Conservation (phyloP, 768 basidiomycete species). For the Panus rudis region DNA sequence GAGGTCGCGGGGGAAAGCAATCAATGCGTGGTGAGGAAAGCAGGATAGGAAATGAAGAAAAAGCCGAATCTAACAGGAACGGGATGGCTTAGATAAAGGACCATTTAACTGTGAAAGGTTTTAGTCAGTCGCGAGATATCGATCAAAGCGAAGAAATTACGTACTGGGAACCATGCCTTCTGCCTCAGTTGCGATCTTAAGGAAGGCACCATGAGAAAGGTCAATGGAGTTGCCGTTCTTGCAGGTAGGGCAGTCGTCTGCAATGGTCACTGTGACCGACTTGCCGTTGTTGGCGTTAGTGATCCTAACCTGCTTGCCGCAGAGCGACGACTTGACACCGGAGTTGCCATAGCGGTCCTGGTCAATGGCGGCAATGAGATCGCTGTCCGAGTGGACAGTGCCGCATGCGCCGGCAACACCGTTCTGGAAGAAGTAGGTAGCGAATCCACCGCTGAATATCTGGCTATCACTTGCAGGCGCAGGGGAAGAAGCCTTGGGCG, state of each 20-base stretch:
- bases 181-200: conserved; percentile 37
- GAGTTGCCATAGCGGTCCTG: conserved; percentile 42
- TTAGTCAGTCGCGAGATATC: conserved; percentile 3
- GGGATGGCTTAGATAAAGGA: conserved; percentile 5
- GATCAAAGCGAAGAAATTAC: conserved; percentile 19
- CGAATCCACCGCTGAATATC: conserved; percentile 22
- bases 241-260: conserved; percentile 69
- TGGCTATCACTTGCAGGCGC: neutral
- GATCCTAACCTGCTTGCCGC: conserved; percentile 60
- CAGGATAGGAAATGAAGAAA: conserved; percentile 8
- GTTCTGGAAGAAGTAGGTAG: conserved; percentile 39
- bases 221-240: conserved; percentile 60
- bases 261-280: conserved; percentile 57
- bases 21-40: too few species aligned
- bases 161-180: conserved; percentile 55
- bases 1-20: conserved; percentile 2
- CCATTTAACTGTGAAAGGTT: conserved; percentile 8
- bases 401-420: conserved; percentile 82
- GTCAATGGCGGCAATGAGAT: conserved; percentile 59
- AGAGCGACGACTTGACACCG: conserved; percentile 43
- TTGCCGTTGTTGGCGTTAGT: conserved; percentile 54
- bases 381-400: conserved; percentile 43
- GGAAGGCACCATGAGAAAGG: conserved; percentile 65
- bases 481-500: neutral
- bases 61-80: conserved; percentile 10